A percentile compares a stretch with the other conserved stretches of the same genome.
phyloP scores from a whole-genome alignment of 306 rosid genomes.

The Lathyrus oleraceus region DNA sequence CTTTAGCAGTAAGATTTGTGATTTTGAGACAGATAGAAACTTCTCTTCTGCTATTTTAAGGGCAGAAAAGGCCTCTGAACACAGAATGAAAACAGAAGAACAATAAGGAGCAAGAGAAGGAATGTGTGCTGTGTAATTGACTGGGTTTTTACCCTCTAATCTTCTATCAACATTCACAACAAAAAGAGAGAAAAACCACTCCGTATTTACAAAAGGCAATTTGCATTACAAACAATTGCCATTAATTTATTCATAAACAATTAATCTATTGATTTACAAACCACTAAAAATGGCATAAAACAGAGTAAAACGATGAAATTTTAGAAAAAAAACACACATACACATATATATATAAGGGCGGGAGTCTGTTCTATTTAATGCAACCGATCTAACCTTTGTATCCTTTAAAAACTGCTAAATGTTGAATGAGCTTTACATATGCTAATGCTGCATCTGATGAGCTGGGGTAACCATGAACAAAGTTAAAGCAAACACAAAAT shows the following conservation, averaged over 20 bases:
- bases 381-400: conserved; percentile 70
- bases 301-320: conserved; percentile 5
- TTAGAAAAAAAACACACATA: neutral
- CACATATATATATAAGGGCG: neutral
- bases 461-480: conserved; percentile 52
- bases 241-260: conserved; percentile 10
- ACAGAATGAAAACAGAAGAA: conserved; percentile 25
- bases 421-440: conserved; percentile 92
- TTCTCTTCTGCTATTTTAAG: conserved; percentile 83
- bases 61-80: conserved; percentile 81
- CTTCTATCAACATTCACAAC: conserved; percentile 7
- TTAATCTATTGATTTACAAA: conserved; percentile 17
- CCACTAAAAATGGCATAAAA: neutral
- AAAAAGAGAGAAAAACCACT: conserved; percentile 8
- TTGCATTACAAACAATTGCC: conserved; percentile 3
- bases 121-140: neutral
- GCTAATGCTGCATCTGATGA: conserved; percentile 89
- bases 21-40: conserved; percentile 80
- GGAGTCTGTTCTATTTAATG: conserved; percentile 31
- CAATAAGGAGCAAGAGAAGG: conserved; percentile 21
- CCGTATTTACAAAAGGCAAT: conserved; percentile 22
- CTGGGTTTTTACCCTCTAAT: conserved; percentile 3
- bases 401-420: conserved; percentile 86
- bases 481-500: conserved; percentile 19
- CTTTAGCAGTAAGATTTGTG: conserved; percentile 72